Conservation (phyloP, 352 stramenopile species). For the Globisporangium barbulae region DNA sequence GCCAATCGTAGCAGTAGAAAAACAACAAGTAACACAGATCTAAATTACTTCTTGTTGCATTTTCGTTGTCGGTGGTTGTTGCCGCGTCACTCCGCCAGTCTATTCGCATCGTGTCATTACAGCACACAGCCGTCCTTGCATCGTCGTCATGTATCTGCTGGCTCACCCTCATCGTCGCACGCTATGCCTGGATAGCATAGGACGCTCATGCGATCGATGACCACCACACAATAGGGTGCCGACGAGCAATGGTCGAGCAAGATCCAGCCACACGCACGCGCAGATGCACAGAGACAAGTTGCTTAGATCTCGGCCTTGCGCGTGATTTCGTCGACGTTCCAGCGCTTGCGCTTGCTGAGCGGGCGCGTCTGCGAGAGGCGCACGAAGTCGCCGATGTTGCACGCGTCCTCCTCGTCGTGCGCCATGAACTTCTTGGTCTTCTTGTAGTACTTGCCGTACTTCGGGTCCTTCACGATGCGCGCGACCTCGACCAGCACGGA, state of each 20-base stretch:
- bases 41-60: slow-evolving; percentile 49
- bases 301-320: slow-evolving; percentile 81
- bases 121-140: background rate
- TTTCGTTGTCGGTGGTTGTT: slow-evolving; percentile 15
- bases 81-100: slow-evolving; percentile 1
- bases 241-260: background rate
- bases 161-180: too few species aligned
- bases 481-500: slow-evolving; percentile 94
- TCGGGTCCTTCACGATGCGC: slow-evolving; percentile 92
- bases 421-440: slow-evolving; percentile 98
- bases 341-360: slow-evolving; percentile 86
- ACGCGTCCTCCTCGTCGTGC: slow-evolving; percentile 94
- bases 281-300: background rate
- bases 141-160: background rate
- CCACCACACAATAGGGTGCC: background rate
- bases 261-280: background rate
- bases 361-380: slow-evolving; percentile 70
- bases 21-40: slow-evolving; percentile 25
- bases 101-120: background rate
- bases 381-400: slow-evolving; percentile 89
- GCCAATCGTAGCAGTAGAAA: slow-evolving; percentile 1
- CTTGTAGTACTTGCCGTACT: slow-evolving; percentile 94
- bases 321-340: slow-evolving; percentile 89
- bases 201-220: background rate
- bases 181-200: background rate